A percentile compares a stretch with the other conserved stretches of the same genome.
Conservation (phyloP, 2,329 filamentous ascomycete genomes). For the Penicillium olsonii region DNA sequence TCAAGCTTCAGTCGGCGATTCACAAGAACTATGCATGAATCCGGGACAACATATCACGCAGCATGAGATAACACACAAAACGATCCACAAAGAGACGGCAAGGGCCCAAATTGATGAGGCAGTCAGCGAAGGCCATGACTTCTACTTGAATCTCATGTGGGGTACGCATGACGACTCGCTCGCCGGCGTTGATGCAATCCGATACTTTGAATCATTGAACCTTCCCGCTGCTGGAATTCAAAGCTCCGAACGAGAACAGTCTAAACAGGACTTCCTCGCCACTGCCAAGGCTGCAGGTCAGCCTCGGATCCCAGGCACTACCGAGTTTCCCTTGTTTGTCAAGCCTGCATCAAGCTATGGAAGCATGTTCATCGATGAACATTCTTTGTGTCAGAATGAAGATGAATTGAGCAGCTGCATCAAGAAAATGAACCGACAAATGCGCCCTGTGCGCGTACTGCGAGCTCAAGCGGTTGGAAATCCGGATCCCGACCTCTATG, state of each 20-base stretch:
- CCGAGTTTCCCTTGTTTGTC: slow-evolving; percentile 21
- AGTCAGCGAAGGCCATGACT: slow-evolving; percentile 21
- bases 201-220: slow-evolving; percentile 24
- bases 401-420: slow-evolving; percentile 12
- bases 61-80: slow-evolving; percentile 20
- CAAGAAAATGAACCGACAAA: slow-evolving; percentile 9
- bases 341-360: slow-evolving; percentile 24
- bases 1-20: slow-evolving; percentile 8
- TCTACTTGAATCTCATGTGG: slow-evolving; percentile 30
- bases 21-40: slow-evolving; percentile 13
- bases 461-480: slow-evolving; percentile 2
- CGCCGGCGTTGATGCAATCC: slow-evolving; percentile 22
- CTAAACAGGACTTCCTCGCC: slow-evolving; percentile 24
- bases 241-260: slow-evolving; percentile 17
- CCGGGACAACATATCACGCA: slow-evolving; percentile 17
- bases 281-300: slow-evolving; percentile 13
- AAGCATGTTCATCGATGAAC: slow-evolving; percentile 19
- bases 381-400: slow-evolving; percentile 20
- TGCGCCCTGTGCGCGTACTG: slow-evolving; percentile 9
- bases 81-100: slow-evolving; percentile 22
- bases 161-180: slow-evolving; percentile 24
- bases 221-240: slow-evolving; percentile 20
- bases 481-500: not conserved
- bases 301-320: slow-evolving; percentile 19
- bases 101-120: slow-evolving; percentile 22